Conservation (phyloP, 305 asterid genomes). For the Fraxinus greggii region DNA sequence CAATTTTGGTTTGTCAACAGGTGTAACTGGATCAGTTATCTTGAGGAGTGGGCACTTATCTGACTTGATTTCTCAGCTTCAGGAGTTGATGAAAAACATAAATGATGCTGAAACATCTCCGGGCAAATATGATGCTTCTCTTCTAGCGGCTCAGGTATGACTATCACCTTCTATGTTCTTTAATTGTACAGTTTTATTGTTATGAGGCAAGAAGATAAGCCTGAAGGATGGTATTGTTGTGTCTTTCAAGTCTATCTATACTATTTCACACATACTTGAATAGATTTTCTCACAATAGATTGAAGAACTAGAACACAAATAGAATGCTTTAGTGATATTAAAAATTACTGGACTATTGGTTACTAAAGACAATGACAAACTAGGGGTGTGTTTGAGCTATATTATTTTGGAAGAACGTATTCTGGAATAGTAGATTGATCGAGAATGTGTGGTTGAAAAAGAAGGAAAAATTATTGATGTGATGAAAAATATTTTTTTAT, state of each 20-base stretch:
- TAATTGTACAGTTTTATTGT: slow-evolving; percentile 18
- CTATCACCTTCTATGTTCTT: slow-evolving; percentile 11
- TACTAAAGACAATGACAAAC: not conserved
- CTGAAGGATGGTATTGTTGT: not conserved
- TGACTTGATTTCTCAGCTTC: slow-evolving; percentile 68
- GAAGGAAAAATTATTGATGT: too few species aligned
- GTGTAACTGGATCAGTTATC: slow-evolving; percentile 73
- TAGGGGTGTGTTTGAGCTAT: too few species aligned
- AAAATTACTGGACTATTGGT: not conserved
- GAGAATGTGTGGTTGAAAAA: too few species aligned
- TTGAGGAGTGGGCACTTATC: slow-evolving; percentile 72
- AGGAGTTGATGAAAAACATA: slow-evolving; percentile 57
- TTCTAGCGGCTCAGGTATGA: slow-evolving; percentile 70
- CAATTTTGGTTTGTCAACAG: slow-evolving; percentile 33
- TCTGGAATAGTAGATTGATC: too few species aligned
- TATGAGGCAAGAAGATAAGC: slow-evolving; percentile 1
- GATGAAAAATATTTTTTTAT: too few species aligned
- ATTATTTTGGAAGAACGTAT: too few species aligned
- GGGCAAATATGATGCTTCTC: slow-evolving; percentile 70
- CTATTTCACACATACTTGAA: not conserved
- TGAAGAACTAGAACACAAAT: not conserved
- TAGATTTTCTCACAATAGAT: not conserved
- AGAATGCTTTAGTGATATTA: not conserved
- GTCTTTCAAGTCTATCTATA: not conserved
- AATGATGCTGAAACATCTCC: slow-evolving; percentile 76